Base-by-base conservation (phyloP, 1,284 basidiomycete species). In the Sphaerobolus stellatus region DNA sequence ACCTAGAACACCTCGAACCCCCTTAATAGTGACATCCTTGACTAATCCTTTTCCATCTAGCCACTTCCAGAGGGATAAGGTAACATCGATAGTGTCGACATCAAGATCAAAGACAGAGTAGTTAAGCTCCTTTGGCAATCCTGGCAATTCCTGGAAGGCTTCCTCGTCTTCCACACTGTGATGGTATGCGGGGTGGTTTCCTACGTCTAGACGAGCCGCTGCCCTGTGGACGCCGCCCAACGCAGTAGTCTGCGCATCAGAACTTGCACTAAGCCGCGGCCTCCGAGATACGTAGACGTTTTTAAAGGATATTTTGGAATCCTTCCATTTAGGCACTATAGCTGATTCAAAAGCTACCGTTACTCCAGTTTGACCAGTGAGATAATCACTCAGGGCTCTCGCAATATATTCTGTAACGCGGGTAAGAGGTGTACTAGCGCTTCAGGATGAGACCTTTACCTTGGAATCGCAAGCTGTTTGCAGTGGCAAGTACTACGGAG, bases 291-390 rank as follows among this genome's bases (percentile, higher is more conserved):
- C 80, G 65, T 93, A 98, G 43, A 99, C 95, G 62, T 98, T 98
- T 66, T 94, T 92, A 79, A 99, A 97, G 1, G 93, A 94, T 58
- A 99, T 91, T 20, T 89, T 86, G 14, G 92, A 95, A 64, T 96
- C 92, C 58, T 92, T 92, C 94, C 96, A 98, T 68, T 94, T 94
- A 3, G 96, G 96, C 4, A 99, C 94, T 62, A 99, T 95, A 27
- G 97, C 97, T 6, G 92, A 94, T 71, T 98, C 96, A 68, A 98
- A 99, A 49, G 97, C 91, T 61, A 99, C 89, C 4, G 87, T 94
- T 43, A 97, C 86, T 0, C 97, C 97, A 0, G 94, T 97, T 68
- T 95, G 90, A 1, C 86, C 79, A 1, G 97, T 98, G 51, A 99
- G 77, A 67, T 98, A 96, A 70, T 95, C 87, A 58, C 94, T 96